Conservation (phyloP, 2,329 filamentous ascomycete species). For the Thielaviopsis populi region DNA sequence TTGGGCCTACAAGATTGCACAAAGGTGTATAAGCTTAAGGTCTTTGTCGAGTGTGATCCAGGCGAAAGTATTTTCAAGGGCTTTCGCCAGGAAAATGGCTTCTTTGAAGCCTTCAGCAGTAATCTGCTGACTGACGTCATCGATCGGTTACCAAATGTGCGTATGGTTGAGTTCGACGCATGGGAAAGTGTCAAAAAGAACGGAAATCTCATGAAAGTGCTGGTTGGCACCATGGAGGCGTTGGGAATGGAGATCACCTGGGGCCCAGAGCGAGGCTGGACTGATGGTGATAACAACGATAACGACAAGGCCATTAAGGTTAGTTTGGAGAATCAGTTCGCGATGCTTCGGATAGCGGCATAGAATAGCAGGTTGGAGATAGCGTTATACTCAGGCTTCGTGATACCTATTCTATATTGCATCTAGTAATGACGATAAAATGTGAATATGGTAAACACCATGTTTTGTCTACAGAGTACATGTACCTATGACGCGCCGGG, state of each 20-base stretch:
- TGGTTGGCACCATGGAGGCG: slow-evolving; percentile 38
- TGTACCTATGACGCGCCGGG: too few species aligned
- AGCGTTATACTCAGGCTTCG: too few species aligned
- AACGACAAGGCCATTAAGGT: neutral
- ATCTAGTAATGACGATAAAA: too few species aligned
- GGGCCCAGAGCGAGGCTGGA: slow-evolving; percentile 55
- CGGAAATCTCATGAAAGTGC: slow-evolving; percentile 46
- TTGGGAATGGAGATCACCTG: slow-evolving; percentile 43
- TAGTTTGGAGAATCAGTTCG: neutral
- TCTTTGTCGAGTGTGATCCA: slow-evolving; percentile 61
- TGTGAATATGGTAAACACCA: too few species aligned
- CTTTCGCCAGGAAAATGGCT: slow-evolving; percentile 49
- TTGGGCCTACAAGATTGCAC: slow-evolving; percentile 49
- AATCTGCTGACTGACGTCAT: slow-evolving; percentile 43
- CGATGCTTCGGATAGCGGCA: neutral
- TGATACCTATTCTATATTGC: too few species aligned
- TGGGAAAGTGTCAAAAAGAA: slow-evolving; percentile 49
- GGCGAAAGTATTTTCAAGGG: slow-evolving; percentile 52
- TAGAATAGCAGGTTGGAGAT: neutral
- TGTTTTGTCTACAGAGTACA: too few species aligned
- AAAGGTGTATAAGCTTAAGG: slow-evolving; percentile 42
- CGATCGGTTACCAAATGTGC: slow-evolving; percentile 38
- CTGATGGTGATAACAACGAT: slow-evolving; percentile 31
- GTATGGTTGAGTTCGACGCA: slow-evolving; percentile 53
- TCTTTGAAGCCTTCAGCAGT: slow-evolving; percentile 53